A percentile compares a stretch with the other conserved stretches of the same genome.
Evolutionary conservation across 805 yeast genomes (phyloP).

Genomic region (Candida michaelii): DNA sequence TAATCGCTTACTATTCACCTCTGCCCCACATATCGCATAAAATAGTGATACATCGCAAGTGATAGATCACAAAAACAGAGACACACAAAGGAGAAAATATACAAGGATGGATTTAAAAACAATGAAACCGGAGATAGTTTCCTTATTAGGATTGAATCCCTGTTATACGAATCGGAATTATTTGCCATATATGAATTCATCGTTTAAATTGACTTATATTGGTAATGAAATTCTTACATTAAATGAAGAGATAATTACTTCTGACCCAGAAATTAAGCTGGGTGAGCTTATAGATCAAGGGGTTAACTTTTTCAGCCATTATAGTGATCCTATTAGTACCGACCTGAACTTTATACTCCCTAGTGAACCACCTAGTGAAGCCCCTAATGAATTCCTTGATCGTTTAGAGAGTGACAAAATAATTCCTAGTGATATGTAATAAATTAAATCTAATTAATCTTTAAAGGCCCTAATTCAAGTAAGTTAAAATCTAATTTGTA

Average conservation of each 20-base stretch:
- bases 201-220: neutral
- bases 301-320: too few relatives aligned
- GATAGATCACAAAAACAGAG: neutral
- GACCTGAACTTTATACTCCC: too few relatives aligned
- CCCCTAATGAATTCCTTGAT: too few relatives aligned
- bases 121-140: neutral
- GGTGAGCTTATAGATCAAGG: too few relatives aligned
- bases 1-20: too few relatives aligned
- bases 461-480: slow-evolving; percentile 8
- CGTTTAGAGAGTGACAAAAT: too few relatives aligned
- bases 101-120: neutral
- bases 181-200: neutral
- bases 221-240: neutral
- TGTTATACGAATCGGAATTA: neutral
- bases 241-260: slow-evolving; percentile 1
- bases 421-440: neutral
- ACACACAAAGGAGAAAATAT: too few relatives aligned
- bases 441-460: slow-evolving; percentile 2
- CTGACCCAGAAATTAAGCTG: too few relatives aligned
- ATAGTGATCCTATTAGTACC: too few relatives aligned
- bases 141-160: neutral
- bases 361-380: neutral
- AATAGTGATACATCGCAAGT: neutral
- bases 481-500: slow-evolving; percentile 33
- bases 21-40: too few relatives aligned